phyloP scores from a whole-genome alignment of 1,284 basidiomycete species.

The Boletus mariae region DNA sequence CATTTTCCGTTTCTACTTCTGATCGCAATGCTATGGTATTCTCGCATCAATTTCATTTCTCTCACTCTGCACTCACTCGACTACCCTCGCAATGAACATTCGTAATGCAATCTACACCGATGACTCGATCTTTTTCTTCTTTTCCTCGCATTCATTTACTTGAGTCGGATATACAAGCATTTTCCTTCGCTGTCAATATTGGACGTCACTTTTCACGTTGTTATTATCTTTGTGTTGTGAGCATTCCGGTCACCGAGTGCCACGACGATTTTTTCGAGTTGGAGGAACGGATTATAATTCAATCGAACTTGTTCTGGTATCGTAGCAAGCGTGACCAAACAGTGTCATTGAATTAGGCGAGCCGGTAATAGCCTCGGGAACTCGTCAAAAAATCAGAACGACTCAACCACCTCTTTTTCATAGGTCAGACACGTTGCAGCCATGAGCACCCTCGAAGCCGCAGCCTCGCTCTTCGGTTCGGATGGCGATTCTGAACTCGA shows the following conservation, averaged over 20 bases:
- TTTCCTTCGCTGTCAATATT: constrained; percentile 35
- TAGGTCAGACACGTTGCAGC: constrained; percentile 32
- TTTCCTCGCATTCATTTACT: constrained; percentile 13
- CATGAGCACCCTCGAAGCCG: constrained; percentile 69
- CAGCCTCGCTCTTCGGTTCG: constrained; percentile 71
- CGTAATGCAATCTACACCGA: constrained; percentile 35
- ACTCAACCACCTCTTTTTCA: constrained; percentile 6
- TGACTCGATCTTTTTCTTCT: constrained; percentile 12
- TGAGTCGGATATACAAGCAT: constrained; percentile 29
- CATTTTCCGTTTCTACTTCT: constrained; percentile 11
- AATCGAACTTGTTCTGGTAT: background rate
- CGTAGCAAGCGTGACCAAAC: constrained; percentile 29
- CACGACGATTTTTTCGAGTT: background rate
- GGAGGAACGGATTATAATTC: background rate
- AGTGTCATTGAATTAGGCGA: constrained; percentile 6
- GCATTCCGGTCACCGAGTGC: background rate
- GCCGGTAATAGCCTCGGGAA: background rate
- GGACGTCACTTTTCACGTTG: constrained; percentile 11
- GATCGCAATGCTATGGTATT: constrained; percentile 40
- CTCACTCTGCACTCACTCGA: constrained; percentile 32
- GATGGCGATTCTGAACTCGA: constrained; percentile 55
- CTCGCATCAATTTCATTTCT: constrained; percentile 30
- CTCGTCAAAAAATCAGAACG: constrained; percentile 18
- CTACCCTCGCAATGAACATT: constrained; percentile 37
- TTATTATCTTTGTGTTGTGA: constrained; percentile 11